A percentile compares a stretch with the other conserved stretches of the same genome.
Conservation (phyloP, 1,284 basidiomycete genomes). For the Naganishia liquefaciens region DNA sequence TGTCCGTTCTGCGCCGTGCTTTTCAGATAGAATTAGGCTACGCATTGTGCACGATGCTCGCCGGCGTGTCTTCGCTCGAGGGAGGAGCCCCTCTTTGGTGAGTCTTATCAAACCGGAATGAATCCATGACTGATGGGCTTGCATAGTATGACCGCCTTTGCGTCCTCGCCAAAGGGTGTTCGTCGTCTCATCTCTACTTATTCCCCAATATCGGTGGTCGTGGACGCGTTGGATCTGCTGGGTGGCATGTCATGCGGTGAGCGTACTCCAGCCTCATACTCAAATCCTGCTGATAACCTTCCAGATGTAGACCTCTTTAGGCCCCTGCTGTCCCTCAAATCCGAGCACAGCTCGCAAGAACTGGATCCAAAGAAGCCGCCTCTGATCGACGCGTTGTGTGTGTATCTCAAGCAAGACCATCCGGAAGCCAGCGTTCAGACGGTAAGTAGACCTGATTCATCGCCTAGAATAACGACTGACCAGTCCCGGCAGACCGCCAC, state of each 20-base stretch:
- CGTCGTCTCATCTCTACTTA: background rate
- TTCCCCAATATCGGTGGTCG: slow-evolving; percentile 18
- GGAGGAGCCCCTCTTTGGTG: slow-evolving; percentile 5
- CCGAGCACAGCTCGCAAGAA: slow-evolving; percentile 8
- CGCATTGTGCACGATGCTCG: slow-evolving; percentile 9
- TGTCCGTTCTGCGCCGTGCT: slow-evolving; percentile 3
- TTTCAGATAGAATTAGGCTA: slow-evolving; percentile 3
- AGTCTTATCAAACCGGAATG: background rate
- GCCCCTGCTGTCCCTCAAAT: slow-evolving; percentile 16
- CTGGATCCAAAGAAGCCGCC: slow-evolving; percentile 12
- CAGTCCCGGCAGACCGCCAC: background rate
- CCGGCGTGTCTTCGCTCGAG: slow-evolving; percentile 3
- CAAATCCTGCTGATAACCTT: too few species aligned
- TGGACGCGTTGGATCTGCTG: slow-evolving; percentile 12
- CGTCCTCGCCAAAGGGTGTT: slow-evolving; percentile 12
- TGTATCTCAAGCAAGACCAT: slow-evolving; percentile 15
- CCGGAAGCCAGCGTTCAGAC: slow-evolving; percentile 6
- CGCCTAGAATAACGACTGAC: background rate
- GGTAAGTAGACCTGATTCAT: background rate
- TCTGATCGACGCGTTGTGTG: slow-evolving; percentile 15
- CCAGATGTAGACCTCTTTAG: slow-evolving; percentile 14
- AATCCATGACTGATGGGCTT: background rate
- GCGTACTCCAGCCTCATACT: background rate
- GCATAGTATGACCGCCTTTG: slow-evolving; percentile 3
- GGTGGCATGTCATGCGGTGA: slow-evolving; percentile 12